phyloP scores from a whole-genome alignment of 108 stramenopile genomes.

The Cyclotella choctawhatcheeana region DNA sequence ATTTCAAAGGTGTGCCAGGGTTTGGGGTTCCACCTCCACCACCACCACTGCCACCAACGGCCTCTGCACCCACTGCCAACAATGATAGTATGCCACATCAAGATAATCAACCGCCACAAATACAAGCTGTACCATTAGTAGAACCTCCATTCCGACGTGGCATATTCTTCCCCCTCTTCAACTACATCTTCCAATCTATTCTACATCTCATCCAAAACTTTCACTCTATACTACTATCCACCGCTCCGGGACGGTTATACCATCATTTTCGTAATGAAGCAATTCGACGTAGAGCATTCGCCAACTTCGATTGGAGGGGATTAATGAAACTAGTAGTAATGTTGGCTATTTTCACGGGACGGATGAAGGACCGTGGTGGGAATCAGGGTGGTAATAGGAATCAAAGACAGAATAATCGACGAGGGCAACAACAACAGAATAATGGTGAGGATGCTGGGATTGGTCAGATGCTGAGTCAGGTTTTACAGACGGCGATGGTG shows the following conservation, averaged over 20 bases:
- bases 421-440: slow-evolving; percentile 1
- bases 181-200: background rate
- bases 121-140: background rate
- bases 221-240: slow-evolving; percentile 25
- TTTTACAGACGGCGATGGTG: slow-evolving; percentile 3
- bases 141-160: slow-evolving; percentile 18
- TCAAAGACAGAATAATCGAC: background rate
- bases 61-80: background rate
- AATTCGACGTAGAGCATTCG: slow-evolving; percentile 31
- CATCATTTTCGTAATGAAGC: slow-evolving; percentile 21
- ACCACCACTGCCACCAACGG: slow-evolving; percentile 5
- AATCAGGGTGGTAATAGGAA: background rate
- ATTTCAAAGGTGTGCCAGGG: background rate
- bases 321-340: slow-evolving; percentile 45
- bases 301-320: slow-evolving; percentile 32
- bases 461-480: background rate
- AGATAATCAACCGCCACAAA: background rate
- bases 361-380: slow-evolving; percentile 21
- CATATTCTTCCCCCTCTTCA: slow-evolving; percentile 27
- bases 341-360: slow-evolving; percentile 31
- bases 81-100: background rate
- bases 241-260: slow-evolving; percentile 40
- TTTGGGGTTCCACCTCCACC: background rate
- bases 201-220: slow-evolving; percentile 10
- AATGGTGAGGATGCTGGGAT: slow-evolving; percentile 7